phyloP scores from a whole-genome alignment of 2,329 filamentous ascomycete species.

The Fusarium acutatum region DNA sequence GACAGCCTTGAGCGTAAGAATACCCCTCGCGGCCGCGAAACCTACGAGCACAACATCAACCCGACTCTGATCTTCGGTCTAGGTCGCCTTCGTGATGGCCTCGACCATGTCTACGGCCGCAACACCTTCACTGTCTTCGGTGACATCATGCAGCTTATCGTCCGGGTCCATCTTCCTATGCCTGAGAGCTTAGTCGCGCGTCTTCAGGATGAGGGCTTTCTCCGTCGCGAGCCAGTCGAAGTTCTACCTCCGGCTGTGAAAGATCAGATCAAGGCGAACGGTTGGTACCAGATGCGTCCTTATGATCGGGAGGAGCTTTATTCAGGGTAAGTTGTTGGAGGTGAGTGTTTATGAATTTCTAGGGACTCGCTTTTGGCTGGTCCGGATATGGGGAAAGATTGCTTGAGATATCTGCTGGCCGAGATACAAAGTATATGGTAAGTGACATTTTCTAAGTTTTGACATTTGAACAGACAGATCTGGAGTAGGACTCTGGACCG shows the following conservation, averaged over 20 bases:
- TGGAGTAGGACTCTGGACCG: not conserved
- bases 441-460: not conserved
- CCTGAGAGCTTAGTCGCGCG: not conserved
- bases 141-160: constrained; percentile 14
- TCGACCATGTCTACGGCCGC: not conserved
- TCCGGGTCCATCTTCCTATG: not conserved
- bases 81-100: not conserved
- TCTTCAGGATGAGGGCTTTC: not conserved
- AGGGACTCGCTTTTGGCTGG: not conserved
- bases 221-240: not conserved
- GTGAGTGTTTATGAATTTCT: not conserved
- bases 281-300: constrained; percentile 7
- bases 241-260: not conserved
- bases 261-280: not conserved
- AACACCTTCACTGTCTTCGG: constrained; percentile 3
- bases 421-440: not conserved
- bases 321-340: not conserved
- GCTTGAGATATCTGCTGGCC: not conserved
- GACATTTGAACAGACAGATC: not conserved
- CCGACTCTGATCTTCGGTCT: not conserved
- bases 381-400: not conserved
- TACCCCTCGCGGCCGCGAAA: not conserved
- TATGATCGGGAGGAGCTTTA: not conserved
- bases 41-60: not conserved
- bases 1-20: not conserved